Base-by-base conservation (phyloP, 352 stramenopile genomes). In the Phytophthora megakarya region DNA sequence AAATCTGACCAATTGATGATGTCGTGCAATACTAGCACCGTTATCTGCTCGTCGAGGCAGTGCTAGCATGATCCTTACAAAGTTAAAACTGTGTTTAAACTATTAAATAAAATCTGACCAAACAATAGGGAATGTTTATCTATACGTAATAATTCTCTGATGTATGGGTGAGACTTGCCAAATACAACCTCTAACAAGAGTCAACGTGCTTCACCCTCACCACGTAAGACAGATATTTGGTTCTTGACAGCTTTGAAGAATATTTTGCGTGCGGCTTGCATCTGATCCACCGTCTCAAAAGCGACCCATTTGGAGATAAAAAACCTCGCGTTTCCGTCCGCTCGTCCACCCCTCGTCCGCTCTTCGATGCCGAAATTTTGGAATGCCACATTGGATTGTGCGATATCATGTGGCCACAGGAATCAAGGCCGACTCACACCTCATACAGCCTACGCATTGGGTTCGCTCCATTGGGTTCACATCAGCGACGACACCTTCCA, bases 341-440 rank as follows among this genome's bases (percentile, higher is more conserved):
- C 61, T 40, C n/a, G 6, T 22, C 30, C 30, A 11, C 30, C 13
- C 13, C 8, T 11, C 30, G 21, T 57, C 25, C 38, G 28, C 33
- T 38, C 16, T 9, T 51, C 19, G n/a, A 50, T 54, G 43, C 49
- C 21, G 21, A 62, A 67, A 72, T n/a, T 52, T 55, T 60, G 21
- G 38, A 30, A 28, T 45, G 48, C n/a, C 42, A 18, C 38, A 23
- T 0, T 55, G 30, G n/a, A 53, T 48, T 48, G 30, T 59, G 56
- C 42, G 42, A 65, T 59, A 60, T 59, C 46, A 65, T 30, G 46
- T 18, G 26, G 26, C 49, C n/a, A 32, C 45, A 50, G 52, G 55
- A 57, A 48, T 69, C 48, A 55, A 47, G 43, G 45, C 19, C 35
- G 32, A 22, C 44, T 63, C 52, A 49, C 37, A 60, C 47, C 52